Conservation (phyloP, 352 stramenopile species). For the Phytopythium aichiense region DNA sequence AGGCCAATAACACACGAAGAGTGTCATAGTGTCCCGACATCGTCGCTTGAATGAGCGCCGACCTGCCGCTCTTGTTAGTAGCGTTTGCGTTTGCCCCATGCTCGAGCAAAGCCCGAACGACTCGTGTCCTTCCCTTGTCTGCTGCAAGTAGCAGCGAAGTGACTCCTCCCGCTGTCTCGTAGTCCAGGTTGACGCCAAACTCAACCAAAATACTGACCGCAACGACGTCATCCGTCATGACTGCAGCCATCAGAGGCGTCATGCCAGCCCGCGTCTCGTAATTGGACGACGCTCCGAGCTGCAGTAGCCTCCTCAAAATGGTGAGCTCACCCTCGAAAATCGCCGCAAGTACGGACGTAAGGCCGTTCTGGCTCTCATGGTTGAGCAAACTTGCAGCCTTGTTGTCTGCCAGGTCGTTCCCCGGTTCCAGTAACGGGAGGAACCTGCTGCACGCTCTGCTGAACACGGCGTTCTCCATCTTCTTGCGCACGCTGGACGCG, state of each 20-base stretch:
- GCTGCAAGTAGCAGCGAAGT: constrained; percentile 38
- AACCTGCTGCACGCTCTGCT: constrained; percentile 37
- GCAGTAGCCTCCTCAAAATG: constrained; percentile 39
- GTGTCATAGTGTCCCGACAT: constrained; percentile 34
- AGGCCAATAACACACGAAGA: constrained; percentile 35
- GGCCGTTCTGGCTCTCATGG: constrained; percentile 49
- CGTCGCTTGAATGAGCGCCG: constrained; percentile 47
- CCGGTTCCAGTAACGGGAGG: constrained; percentile 31
- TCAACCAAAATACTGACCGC: constrained; percentile 42
- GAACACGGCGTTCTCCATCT: constrained; percentile 43
- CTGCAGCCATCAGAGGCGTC: constrained; percentile 42
- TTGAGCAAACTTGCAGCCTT: constrained; percentile 21
- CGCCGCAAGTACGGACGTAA: constrained; percentile 45
- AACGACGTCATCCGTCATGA: constrained; percentile 46
- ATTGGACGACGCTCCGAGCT: constrained; percentile 42
- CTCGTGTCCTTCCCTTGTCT: constrained; percentile 38
- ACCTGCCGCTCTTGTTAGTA: constrained; percentile 19
- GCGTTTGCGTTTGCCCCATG: constrained; percentile 32
- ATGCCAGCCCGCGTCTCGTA: constrained; percentile 36
- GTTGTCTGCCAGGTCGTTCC: constrained; percentile 13
- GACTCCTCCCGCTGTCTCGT: constrained; percentile 31
- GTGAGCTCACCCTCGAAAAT: constrained; percentile 34
- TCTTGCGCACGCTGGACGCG: constrained; percentile 23
- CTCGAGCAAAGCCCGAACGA: constrained; percentile 38
- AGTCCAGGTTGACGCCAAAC: constrained; percentile 30